Evolutionary conservation across 108 stramenopile species (phyloP).

Genomic region (Skeletonema menzelii): DNA sequence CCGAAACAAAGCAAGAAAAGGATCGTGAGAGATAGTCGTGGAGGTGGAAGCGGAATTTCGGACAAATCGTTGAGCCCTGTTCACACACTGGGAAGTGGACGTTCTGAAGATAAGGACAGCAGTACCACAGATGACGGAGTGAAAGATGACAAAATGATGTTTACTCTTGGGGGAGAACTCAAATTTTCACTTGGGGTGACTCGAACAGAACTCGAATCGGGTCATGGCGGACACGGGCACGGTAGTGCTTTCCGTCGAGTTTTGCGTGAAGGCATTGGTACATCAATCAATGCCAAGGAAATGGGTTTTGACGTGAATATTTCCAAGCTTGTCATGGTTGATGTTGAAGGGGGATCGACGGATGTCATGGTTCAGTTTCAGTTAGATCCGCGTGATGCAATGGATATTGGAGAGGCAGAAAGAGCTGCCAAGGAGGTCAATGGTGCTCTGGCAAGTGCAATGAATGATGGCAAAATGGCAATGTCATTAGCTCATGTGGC

Average conservation of each 20-base stretch:
- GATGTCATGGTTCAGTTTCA: conserved; percentile 61
- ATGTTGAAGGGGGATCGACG: conserved; percentile 62
- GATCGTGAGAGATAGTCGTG: conserved; percentile 28
- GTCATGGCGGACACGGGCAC: conserved; percentile 21
- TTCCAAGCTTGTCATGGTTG: conserved; percentile 53
- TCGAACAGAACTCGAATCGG: conserved; percentile 56
- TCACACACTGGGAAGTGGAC: conserved; percentile 8
- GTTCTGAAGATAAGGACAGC: conserved; percentile 5
- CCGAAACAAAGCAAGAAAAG: conserved; percentile 12
- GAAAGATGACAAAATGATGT: conserved; percentile 24
- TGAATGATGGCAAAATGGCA: conserved; percentile 77
- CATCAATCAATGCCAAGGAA: conserved; percentile 45
- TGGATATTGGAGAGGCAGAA: conserved; percentile 51
- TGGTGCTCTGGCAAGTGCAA: conserved; percentile 62
- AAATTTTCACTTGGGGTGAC: conserved; percentile 69
- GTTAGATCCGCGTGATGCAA: conserved; percentile 40
- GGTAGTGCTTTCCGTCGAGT: conserved; percentile 59
- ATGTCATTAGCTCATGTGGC: conserved; percentile 67
- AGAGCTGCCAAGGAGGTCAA: conserved; percentile 56
- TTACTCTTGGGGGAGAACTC: conserved; percentile 59
- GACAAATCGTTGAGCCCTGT: conserved; percentile 30
- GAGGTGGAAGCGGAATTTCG: conserved; percentile 38
- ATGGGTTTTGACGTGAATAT: conserved; percentile 60
- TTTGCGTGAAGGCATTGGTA: conserved; percentile 48
- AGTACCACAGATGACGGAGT: background rate